Conservation (phyloP, 176 grass and related monocot species). For the Avena eriantha region DNA sequence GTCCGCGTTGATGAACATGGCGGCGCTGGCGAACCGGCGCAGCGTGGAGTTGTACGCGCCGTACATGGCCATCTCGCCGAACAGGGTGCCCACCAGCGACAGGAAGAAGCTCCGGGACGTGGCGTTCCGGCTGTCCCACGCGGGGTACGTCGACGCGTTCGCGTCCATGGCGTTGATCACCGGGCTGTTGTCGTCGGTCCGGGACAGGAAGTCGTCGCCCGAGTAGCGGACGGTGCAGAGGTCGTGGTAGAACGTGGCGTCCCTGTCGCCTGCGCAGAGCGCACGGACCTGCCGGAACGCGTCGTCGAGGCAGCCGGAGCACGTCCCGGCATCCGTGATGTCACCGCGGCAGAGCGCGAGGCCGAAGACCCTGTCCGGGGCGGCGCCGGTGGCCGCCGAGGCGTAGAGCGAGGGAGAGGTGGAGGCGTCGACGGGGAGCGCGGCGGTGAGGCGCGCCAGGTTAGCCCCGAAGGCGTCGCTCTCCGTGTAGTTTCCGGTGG, state of each 20-base stretch:
- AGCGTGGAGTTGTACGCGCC: constrained; percentile 48
- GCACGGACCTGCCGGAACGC: not conserved
- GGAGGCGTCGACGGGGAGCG: constrained; percentile 41
- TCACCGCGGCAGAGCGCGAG: constrained; percentile 68
- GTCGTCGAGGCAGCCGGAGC: constrained; percentile 46
- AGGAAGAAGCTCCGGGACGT: constrained; percentile 53
- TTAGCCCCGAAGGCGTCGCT: constrained; percentile 51
- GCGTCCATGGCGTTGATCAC: constrained; percentile 48
- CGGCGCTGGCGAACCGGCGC: constrained; percentile 49
- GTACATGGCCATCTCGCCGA: constrained; percentile 57
- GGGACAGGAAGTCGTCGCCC: constrained; percentile 45
- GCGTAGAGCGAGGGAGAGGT: constrained; percentile 24
- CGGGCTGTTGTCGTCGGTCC: constrained; percentile 41
- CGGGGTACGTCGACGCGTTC: constrained; percentile 50
- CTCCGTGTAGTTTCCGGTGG: constrained; percentile 45
- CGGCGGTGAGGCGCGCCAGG: constrained; percentile 19
- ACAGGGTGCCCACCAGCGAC: constrained; percentile 53
- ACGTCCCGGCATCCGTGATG: constrained; percentile 27
- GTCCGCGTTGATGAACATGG: constrained; percentile 52
- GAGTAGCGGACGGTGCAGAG: constrained; percentile 58
- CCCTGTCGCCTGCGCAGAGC: constrained; percentile 33
- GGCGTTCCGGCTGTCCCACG: constrained; percentile 50
- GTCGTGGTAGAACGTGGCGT: constrained; percentile 65
- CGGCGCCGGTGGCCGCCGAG: not conserved
- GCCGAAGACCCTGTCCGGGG: constrained; percentile 45